Base-by-base conservation (phyloP, 345 rosid genomes). In the Dimocarpus longan region DNA sequence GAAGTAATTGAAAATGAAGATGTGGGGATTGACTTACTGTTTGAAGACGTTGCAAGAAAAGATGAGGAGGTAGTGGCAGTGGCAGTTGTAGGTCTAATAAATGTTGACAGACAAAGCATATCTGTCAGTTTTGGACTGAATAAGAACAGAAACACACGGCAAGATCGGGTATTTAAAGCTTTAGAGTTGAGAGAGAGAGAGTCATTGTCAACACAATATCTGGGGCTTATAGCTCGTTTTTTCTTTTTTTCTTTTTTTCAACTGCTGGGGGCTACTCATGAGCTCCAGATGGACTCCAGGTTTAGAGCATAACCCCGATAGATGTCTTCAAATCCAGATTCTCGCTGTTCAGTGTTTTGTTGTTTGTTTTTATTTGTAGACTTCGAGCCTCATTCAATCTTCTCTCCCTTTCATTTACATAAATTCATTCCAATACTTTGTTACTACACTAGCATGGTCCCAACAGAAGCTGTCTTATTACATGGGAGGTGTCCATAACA, bases 41-140 rank as follows among this genome's bases (percentile, higher is more conserved):
- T 59, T n/a, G 16, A 26, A 26, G 24, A 60, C 21, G 69, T 70
- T 42, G 39, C 28, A 48, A 46, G 56, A 26, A 26, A 26, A 26
- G 28, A 26, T 26, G 28, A 26, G 28, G 28, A 0, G 28, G 28
- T 1, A 28, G 74, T 69, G 79, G 76, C 64, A 74, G 26, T 60
- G 71, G 68, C 32, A 68, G 77, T 50, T 59, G 70, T 32, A 64
- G 78, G 74, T 42, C 67, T 46, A 70, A 62, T 85, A 71, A 83
- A 84, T 83, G 69, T 22, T 59, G 52, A 76, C 37, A 73, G 82
- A 80, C 82, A 69, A 66, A 70, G 75, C 77, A 78, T 73, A 82
- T 68, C 84, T 85, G 86, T 80, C 83, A 77, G 85, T 72, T 78
- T 66, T 78, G 81, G 83, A 69, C 73, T 42, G 69, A 80, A 75